Evolutionary conservation across 1,139 yeast species (phyloP).

Genomic region (Geotrichum siamense): DNA sequence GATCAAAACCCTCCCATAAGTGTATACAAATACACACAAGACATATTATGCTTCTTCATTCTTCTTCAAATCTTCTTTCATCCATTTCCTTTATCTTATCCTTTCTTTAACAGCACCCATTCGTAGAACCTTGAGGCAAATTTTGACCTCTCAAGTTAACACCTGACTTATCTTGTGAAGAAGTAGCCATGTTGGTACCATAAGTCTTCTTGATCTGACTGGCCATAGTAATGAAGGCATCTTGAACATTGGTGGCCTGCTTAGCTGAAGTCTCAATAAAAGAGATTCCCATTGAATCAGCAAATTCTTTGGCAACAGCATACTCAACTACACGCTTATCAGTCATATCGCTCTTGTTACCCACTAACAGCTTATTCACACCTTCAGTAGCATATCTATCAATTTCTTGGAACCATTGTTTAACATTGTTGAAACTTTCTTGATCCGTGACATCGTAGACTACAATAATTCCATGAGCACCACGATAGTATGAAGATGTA

Average conservation of each 20-base stretch:
- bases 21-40: too few relatives aligned
- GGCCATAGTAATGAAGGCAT: conserved; percentile 98
- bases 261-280: conserved; percentile 96
- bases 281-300: conserved; percentile 92
- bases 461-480: conserved; percentile 96
- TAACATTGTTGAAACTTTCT: conserved; percentile 93
- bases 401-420: conserved; percentile 98
- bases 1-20: too few relatives aligned
- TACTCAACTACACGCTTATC: conserved; percentile 95
- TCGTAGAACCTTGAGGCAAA: conserved; percentile 56
- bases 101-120: conserved; percentile 71
- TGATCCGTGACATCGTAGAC: conserved; percentile 98
- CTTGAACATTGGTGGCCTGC: conserved; percentile 93
- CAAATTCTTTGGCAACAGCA: conserved; percentile 95
- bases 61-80: too few relatives aligned
- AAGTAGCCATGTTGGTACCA: conserved; percentile 54
- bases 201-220: conserved; percentile 96
- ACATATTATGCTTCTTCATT: too few relatives aligned
- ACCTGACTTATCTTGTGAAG: conserved; percentile 54
- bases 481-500: conserved; percentile 95
- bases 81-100: too few relatives aligned
- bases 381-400: conserved; percentile 98
- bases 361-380: conserved; percentile 90
- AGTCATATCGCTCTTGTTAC: conserved; percentile 90
- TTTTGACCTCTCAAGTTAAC: conserved; percentile 82